Conservation (phyloP, 805 yeast genomes). For the Saturnispora serradocipensis region DNA sequence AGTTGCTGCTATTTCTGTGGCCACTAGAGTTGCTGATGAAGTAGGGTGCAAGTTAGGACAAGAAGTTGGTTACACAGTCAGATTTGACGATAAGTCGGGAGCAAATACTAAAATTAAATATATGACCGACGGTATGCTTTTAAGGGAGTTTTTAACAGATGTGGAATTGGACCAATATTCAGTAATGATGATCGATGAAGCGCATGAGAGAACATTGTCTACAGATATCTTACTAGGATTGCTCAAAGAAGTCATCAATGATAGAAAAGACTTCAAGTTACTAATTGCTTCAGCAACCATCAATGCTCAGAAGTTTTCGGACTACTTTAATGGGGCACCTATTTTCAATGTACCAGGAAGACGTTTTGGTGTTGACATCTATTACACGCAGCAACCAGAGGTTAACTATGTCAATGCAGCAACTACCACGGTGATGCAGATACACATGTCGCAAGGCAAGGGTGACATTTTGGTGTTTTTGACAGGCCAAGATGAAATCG, state of each 20-base stretch:
- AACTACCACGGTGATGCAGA: slow-evolving; percentile 76
- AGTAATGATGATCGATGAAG: slow-evolving; percentile 91
- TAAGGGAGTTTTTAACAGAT: slow-evolving; percentile 75
- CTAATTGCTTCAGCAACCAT: slow-evolving; percentile 91
- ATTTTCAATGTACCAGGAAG: slow-evolving; percentile 87
- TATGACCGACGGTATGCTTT: slow-evolving; percentile 92
- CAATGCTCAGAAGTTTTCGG: slow-evolving; percentile 80
- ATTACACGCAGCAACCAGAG: slow-evolving; percentile 79
- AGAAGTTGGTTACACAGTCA: slow-evolving; percentile 79
- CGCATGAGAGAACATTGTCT: slow-evolving; percentile 92
- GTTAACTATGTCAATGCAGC: slow-evolving; percentile 89
- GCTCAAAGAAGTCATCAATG: slow-evolving; percentile 54
- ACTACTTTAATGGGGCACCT: slow-evolving; percentile 76
- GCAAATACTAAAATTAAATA: slow-evolving; percentile 69
- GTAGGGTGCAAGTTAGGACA: slow-evolving; percentile 72
- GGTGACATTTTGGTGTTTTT: slow-evolving; percentile 88
- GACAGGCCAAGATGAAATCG: slow-evolving; percentile 97
- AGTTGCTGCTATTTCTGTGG: slow-evolving; percentile 90
- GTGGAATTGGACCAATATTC: slow-evolving; percentile 61
- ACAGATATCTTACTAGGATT: slow-evolving; percentile 79
- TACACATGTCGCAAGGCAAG: slow-evolving; percentile 59
- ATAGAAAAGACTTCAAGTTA: slow-evolving; percentile 62
- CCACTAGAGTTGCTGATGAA: slow-evolving; percentile 86
- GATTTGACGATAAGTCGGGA: slow-evolving; percentile 76
- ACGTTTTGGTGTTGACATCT: slow-evolving; percentile 82